Evolutionary conservation across 495 filamentous ascomycete species (phyloP).

Genomic region (Chaetomium cochliodes): DNA sequence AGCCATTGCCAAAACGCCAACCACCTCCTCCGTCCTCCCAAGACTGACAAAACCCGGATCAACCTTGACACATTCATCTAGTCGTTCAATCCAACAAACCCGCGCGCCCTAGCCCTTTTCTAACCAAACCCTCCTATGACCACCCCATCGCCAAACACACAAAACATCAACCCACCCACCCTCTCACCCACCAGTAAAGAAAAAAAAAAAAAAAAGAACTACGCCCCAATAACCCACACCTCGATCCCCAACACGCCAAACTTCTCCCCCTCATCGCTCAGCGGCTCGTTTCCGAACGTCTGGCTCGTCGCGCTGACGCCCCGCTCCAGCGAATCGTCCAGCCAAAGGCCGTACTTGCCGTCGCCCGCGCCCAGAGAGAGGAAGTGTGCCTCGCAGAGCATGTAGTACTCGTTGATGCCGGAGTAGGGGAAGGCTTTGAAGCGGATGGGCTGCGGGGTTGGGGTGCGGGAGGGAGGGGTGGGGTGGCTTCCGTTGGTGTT

Average conservation of each 20-base stretch:
- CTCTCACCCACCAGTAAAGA: too few species aligned
- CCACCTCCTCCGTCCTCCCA: background rate
- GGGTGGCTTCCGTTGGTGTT: too few species aligned
- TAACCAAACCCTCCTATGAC: background rate
- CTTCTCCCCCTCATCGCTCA: slow-evolving; percentile 92
- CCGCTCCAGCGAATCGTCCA: slow-evolving; percentile 82
- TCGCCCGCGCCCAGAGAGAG: slow-evolving; percentile 83
- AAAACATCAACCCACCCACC: background rate
- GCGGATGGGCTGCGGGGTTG: slow-evolving; percentile 57
- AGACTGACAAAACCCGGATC: background rate
- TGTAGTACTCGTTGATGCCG: slow-evolving; percentile 94
- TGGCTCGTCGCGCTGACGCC: slow-evolving; percentile 77
- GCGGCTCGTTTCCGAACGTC: slow-evolving; percentile 91
- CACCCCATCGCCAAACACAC: background rate
- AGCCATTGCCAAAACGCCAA: background rate
- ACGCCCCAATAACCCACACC: slow-evolving; percentile 72
- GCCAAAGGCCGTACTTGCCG: slow-evolving; percentile 89
- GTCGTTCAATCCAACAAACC: background rate
- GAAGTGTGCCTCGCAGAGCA: slow-evolving; percentile 85
- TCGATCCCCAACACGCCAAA: slow-evolving; percentile 92
- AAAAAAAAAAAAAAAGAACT: background rate
- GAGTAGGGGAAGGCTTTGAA: slow-evolving; percentile 98
- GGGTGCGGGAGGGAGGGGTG: slow-evolving; percentile 9
- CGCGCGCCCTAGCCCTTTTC: background rate
- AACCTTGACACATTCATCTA: background rate